Percentiles rank a stretch among this genome's conserved stretches.
These are phyloP conservation scores for Fraxinus dipetala DNA, from an alignment of 305 asterid species.

Conservation along the genomic window DNA sequence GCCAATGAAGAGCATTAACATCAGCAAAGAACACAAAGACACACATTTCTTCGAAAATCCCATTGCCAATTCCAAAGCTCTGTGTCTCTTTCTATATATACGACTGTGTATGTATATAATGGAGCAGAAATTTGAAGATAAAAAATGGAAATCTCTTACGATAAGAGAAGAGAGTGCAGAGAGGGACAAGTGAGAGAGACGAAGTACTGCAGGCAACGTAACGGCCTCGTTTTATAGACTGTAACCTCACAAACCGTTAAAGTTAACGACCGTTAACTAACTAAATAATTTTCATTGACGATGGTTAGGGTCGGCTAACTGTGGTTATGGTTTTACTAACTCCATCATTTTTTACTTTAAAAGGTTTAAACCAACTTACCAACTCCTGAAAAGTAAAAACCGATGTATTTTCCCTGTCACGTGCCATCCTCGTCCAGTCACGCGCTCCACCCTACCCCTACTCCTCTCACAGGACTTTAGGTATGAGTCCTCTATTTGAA, in stretches of 20 bases:
- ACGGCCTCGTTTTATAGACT: constrained; percentile 46
- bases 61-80: constrained; percentile 25
- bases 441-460: background rate
- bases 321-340: background rate
- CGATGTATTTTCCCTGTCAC: background rate
- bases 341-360: constrained; percentile 16
- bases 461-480: background rate
- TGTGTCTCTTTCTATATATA: background rate
- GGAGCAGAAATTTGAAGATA: constrained; percentile 20
- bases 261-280: constrained; percentile 45
- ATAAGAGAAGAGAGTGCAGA: background rate
- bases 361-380: constrained; percentile 1
- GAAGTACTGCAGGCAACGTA: constrained; percentile 25
- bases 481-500: background rate
- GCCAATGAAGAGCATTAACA: constrained; percentile 41
- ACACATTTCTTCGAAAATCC: constrained; percentile 32
- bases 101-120: constrained; percentile 3
- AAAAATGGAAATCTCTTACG: constrained; percentile 7
- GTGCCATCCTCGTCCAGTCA: background rate
- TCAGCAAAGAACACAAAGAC: constrained; percentile 34
- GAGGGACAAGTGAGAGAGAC: constrained; percentile 16
- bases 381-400: constrained; percentile 13
- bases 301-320: constrained; percentile 1
- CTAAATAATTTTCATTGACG: constrained; percentile 14
- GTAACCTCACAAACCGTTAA: constrained; percentile 24